Base-by-base conservation (phyloP, 495 filamentous ascomycete genomes). In the Penicillium cataractarum region DNA sequence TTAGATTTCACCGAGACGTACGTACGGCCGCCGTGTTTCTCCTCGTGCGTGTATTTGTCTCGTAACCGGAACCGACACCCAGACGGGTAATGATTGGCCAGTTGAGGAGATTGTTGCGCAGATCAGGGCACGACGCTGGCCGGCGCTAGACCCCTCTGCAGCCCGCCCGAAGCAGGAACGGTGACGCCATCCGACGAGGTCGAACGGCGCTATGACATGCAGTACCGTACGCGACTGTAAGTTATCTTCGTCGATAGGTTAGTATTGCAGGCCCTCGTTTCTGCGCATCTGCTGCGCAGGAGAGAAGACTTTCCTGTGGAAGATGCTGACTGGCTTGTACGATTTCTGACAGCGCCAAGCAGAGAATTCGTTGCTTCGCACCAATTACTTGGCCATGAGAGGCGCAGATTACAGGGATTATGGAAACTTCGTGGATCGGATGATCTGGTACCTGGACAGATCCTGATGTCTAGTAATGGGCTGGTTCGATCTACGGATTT, bases 101-200 rank as follows among this genome's bases (percentile, higher is more conserved):
- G 35, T 15, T 10, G 10, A 26, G 37, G 24, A 12, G 44, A 42
- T 44, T 55, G 60, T 62, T 66, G 55, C 52, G 67, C 62, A 66
- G 68, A 71, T 71, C 70, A 72, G 67, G 67, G 68, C 67, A 63
- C 63, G 52, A 29, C 50, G 58, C 58, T 56, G 58, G 61, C 65
- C 57, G 55, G 56, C 64, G 59, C 66, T 44, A 65, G 65, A 63
- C 59, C 39, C 58, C 58, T 65, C 70, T 73, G 70, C 70, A 71
- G 61, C 12, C 63, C 63, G 68, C 70, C 57, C 65, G 64, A 73
- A 69, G 52, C 61, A 71, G 70, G 63, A 58, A 67, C 63, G 53
- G 60, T 73, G 70, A 73, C 68, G 67, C 61, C 70, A 73, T 73
- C 22, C 31, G 15, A 52, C 61, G 39, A 40, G 58, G 55, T 53